A percentile compares a stretch with the other conserved stretches of the same genome.
Conservation (phyloP, 1,284 basidiomycete genomes). For the Flammula alnicola region DNA sequence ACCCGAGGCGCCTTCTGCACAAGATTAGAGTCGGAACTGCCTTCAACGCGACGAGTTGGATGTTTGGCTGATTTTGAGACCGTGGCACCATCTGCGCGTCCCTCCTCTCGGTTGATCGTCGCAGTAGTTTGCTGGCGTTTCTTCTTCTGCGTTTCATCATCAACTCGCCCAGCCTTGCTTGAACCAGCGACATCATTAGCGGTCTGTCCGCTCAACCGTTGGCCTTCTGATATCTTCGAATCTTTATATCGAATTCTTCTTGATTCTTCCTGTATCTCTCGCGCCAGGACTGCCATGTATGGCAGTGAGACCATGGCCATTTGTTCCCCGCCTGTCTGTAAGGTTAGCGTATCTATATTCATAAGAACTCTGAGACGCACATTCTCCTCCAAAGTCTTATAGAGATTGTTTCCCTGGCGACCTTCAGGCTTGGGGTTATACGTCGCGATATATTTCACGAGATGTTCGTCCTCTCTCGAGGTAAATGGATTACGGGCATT, state of each 20-base stretch:
- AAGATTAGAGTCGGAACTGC: no score
- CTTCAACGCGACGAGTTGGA: no score
- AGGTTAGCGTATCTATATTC: conserved; percentile 37
- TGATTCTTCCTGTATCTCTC: conserved; percentile 66
- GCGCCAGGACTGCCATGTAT: conserved; percentile 74
- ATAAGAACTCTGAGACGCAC: conserved; percentile 35
- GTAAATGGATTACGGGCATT: conserved; percentile 20
- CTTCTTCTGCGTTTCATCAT: neutral
- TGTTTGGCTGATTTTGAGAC: no score
- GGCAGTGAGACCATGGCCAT: conserved; percentile 58
- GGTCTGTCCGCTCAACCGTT: conserved; percentile 24
- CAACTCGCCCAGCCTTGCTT: neutral
- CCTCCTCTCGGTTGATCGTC: no score
- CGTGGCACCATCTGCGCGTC: no score
- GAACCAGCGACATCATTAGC: neutral
- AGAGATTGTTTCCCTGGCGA: conserved; percentile 62
- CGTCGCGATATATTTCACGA: conserved; percentile 63
- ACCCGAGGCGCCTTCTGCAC: no score
- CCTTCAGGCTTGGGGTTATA: conserved; percentile 49
- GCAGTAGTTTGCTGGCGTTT: neutral
- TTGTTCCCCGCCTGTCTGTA: conserved; percentile 21
- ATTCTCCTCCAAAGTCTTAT: conserved; percentile 59
- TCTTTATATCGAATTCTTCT: conserved; percentile 43
- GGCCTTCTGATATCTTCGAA: conserved; percentile 38
- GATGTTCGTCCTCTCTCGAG: conserved; percentile 49